phyloP scores from a whole-genome alignment of 2,329 filamentous ascomycete species.

The Neurospora crassa region DNA sequence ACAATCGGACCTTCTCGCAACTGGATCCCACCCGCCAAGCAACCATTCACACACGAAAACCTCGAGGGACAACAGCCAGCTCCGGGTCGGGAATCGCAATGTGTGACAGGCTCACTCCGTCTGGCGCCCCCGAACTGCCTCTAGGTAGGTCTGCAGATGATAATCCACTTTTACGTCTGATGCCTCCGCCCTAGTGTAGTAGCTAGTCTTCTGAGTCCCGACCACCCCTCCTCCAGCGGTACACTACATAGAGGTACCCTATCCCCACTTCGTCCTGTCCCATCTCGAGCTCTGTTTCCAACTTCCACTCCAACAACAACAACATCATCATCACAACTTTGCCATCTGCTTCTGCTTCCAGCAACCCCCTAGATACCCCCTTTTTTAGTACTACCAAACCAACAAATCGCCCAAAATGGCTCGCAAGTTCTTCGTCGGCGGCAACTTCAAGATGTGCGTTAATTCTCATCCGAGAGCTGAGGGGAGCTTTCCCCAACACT shows the following conservation, averaged over 20 bases:
- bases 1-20: background rate
- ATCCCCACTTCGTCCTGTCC: background rate
- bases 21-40: background rate
- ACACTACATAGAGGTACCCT: background rate
- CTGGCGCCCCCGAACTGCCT: background rate
- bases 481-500: slow-evolving; percentile 16
- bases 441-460: slow-evolving; percentile 97
- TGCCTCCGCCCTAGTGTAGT: background rate
- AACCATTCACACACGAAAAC: background rate
- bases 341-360: slow-evolving; percentile 1
- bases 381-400: slow-evolving; percentile 2
- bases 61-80: background rate
- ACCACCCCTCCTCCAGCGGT: background rate
- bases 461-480: background rate
- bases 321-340: background rate
- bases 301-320: background rate
- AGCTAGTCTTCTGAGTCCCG: background rate
- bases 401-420: slow-evolving; percentile 56
- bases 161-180: background rate
- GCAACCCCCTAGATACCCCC: background rate
- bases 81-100: background rate
- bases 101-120: background rate
- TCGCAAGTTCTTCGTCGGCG: slow-evolving; percentile 95
- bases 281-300: background rate
- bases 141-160: background rate